phyloP scores from a whole-genome alignment of 257 asterid species.

The Lithospermum erythrorhizon region DNA sequence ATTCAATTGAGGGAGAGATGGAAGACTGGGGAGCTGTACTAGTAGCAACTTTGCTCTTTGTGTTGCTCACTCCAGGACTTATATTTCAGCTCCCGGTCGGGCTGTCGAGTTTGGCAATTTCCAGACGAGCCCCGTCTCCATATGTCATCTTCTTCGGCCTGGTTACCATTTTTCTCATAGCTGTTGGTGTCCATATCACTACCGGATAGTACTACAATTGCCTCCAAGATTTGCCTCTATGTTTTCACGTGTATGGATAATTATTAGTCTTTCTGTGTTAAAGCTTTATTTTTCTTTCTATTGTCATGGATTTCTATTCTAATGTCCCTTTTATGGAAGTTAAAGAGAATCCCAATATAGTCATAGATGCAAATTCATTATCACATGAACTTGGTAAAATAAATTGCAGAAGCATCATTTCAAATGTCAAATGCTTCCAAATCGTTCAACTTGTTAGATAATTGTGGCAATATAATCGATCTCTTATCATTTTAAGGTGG shows the following conservation, averaged over 20 bases:
- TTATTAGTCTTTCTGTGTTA: too few relatives aligned
- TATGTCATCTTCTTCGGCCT: slow-evolving; percentile 19
- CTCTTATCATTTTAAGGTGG: too few relatives aligned
- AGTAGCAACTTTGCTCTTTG: slow-evolving; percentile 22
- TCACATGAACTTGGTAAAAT: too few relatives aligned
- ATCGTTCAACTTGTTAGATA: too few relatives aligned
- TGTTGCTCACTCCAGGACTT: slow-evolving; percentile 23
- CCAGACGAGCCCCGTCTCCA: slow-evolving; percentile 22
- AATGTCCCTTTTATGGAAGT: background rate
- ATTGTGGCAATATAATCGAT: too few relatives aligned
- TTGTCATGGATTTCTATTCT: too few relatives aligned
- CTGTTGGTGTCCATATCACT: slow-evolving; percentile 23
- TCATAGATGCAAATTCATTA: too few relatives aligned
- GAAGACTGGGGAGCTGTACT: slow-evolving; percentile 31
- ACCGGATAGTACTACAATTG: slow-evolving; percentile 6
- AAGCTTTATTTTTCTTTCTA: too few relatives aligned
- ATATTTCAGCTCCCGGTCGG: slow-evolving; percentile 23
- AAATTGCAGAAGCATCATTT: too few relatives aligned
- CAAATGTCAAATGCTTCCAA: too few relatives aligned
- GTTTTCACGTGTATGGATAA: background rate
- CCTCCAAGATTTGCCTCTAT: too few relatives aligned
- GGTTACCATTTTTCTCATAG: slow-evolving; percentile 18
- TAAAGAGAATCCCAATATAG: background rate
- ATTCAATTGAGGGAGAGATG: slow-evolving; percentile 8
- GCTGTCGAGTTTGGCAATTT: slow-evolving; percentile 18